These are phyloP conservation scores for Rhinocladiella similis DNA, from an alignment of 2,329 filamentous ascomycete genomes.

Conservation along the genomic window DNA sequence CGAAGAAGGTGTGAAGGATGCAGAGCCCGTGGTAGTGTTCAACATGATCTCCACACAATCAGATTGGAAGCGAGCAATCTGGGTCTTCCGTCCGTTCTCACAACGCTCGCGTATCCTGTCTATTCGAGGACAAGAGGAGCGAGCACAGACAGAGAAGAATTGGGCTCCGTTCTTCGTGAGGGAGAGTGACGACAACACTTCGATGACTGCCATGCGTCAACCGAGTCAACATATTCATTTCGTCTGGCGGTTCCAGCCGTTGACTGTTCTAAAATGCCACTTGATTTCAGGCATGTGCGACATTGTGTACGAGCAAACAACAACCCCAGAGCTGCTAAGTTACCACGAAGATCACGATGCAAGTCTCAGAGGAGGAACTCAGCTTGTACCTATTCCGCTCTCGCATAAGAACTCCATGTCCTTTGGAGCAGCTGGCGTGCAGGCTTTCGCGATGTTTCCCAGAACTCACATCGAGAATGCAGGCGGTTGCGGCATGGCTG, in stretches of 20 bases:
- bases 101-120: constrained; percentile 17
- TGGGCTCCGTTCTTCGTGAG: constrained; percentile 28
- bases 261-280: constrained; percentile 15
- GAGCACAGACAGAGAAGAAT: constrained; percentile 25
- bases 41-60: constrained; percentile 24
- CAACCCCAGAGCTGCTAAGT: background rate
- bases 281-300: constrained; percentile 13
- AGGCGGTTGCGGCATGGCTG: constrained; percentile 8
- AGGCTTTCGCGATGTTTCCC: constrained; percentile 9
- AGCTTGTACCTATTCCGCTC: constrained; percentile 17
- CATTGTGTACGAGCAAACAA: constrained; percentile 17
- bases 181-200: background rate
- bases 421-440: constrained; percentile 7
- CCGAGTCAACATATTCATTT: constrained; percentile 22
- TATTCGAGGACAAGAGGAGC: constrained; percentile 9
- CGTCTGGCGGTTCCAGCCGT: constrained; percentile 19
- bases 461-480: constrained; percentile 17
- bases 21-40: constrained; percentile 29
- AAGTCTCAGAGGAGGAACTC: constrained; percentile 20
- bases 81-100: constrained; percentile 25
- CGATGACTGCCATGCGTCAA: background rate
- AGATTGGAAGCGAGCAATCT: constrained; percentile 20
- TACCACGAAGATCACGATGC: constrained; percentile 11
- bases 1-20: constrained; percentile 23
- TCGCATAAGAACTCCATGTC: background rate